Percentiles rank a stretch among this genome's conserved stretches.
These are phyloP conservation scores for Phialemonium atrogriseum DNA, from an alignment of 2,329 filamentous ascomycete genomes.

Conservation along the genomic window DNA sequence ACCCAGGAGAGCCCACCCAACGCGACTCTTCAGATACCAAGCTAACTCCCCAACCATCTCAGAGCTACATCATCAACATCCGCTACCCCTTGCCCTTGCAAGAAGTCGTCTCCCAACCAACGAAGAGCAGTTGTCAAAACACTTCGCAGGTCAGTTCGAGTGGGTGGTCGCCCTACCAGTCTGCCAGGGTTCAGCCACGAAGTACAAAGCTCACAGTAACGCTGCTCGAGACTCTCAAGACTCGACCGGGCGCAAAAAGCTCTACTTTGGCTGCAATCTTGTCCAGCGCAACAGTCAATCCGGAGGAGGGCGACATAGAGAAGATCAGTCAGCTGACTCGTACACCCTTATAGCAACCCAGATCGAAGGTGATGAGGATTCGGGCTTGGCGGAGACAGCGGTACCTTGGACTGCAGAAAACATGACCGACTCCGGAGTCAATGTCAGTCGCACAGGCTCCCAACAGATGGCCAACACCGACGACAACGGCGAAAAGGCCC, in stretches of 20 bases:
- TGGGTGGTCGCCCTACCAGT: slow-evolving; percentile 35
- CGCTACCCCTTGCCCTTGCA: slow-evolving; percentile 17
- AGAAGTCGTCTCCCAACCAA: slow-evolving; percentile 15
- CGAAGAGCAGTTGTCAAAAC: slow-evolving; percentile 28
- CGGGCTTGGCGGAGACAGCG: slow-evolving; percentile 1
- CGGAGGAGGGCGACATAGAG: slow-evolving; percentile 12
- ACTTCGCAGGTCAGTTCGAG: slow-evolving; percentile 41
- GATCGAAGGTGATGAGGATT: slow-evolving; percentile 18
- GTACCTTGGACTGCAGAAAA: slow-evolving; percentile 7
- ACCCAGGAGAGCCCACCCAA: no score
- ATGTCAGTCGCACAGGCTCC: not conserved
- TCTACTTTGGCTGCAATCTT: slow-evolving; percentile 46
- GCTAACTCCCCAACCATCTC: no score
- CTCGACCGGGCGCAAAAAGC: slow-evolving; percentile 16
- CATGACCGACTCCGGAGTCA: slow-evolving; percentile 8
- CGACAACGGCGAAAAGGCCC: slow-evolving; percentile 1
- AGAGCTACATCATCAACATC: no score
- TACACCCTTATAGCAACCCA: slow-evolving; percentile 41
- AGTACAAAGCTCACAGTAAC: slow-evolving; percentile 7
- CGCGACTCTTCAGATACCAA: not conserved
- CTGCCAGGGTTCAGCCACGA: slow-evolving; percentile 5
- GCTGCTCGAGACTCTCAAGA: slow-evolving; percentile 7
- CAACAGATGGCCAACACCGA: not conserved
- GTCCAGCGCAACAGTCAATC: slow-evolving; percentile 27
- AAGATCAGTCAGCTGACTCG: slow-evolving; percentile 22